Conservation (phyloP, 257 asterid genomes). For the Leptodermis oblonga region DNA sequence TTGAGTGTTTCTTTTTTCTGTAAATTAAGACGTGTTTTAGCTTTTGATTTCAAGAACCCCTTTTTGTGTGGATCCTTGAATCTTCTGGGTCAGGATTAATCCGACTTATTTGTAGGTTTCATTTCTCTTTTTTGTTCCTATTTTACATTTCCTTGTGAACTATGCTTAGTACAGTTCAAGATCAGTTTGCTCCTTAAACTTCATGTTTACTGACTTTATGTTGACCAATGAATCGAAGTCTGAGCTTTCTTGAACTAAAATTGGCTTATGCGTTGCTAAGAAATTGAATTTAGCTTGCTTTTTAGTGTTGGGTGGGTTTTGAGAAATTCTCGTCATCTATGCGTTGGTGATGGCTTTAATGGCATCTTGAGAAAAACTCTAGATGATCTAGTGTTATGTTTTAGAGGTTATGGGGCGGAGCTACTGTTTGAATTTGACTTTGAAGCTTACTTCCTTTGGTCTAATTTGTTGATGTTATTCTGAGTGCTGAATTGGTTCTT, state of each 20-base stretch:
- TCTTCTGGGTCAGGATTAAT: neutral
- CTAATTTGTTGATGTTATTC: neutral
- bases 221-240: neutral
- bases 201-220: neutral
- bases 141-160: neutral
- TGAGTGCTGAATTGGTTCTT: slow-evolving; percentile 12
- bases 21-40: neutral
- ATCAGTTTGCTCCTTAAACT: slow-evolving; percentile 7
- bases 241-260: neutral
- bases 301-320: neutral
- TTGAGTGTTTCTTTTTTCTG: neutral
- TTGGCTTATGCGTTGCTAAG: neutral
- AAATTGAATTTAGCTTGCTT: neutral
- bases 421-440: no score
- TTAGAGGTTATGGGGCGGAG: neutral
- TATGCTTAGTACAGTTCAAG: neutral
- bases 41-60: slow-evolving; percentile 13
- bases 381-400: neutral
- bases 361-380: neutral
- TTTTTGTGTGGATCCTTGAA: slow-evolving; percentile 12
- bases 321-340: neutral
- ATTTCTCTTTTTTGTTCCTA: neutral
- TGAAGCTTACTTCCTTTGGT: neutral
- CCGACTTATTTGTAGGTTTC: neutral
- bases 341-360: neutral